A percentile compares a stretch with the other conserved stretches of the same genome.
Evolutionary conservation across 2,329 filamentous ascomycete species (phyloP).

Genomic region (Berkeleyomyces rouxiae): DNA sequence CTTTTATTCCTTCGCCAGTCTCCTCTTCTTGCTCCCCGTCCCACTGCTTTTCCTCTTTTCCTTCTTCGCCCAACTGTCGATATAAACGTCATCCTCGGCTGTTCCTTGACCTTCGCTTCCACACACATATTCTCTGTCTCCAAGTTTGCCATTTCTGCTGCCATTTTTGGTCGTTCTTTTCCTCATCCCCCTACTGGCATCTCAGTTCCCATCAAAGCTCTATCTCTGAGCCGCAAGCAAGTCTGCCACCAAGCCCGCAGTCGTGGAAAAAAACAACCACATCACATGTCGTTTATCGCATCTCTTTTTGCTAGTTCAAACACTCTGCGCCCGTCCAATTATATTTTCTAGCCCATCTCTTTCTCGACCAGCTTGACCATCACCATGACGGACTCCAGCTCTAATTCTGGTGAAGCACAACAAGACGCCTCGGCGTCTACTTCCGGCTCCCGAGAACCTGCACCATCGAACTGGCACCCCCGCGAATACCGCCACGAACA

Average conservation of each 20-base stretch:
- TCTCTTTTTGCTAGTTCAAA: neutral
- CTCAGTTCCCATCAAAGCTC: neutral
- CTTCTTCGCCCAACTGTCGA: neutral
- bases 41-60: neutral
- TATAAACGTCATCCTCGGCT: constrained; percentile 4
- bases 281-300: neutral
- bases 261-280: neutral
- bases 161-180: neutral
- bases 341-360: neutral
- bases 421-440: neutral
- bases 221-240: neutral
- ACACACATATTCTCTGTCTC: neutral
- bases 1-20: neutral
- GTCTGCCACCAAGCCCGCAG: neutral
- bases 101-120: neutral
- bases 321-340: neutral
- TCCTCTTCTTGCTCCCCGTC: neutral
- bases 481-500: neutral
- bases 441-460: neutral
- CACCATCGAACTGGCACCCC: neutral
- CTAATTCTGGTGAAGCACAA: neutral
- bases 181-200: neutral
- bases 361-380: neutral
- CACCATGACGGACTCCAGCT: neutral
- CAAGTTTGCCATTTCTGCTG: neutral